phyloP scores from a whole-genome alignment of 2,329 filamentous ascomycete species.

The Fusarium brevicatenulatum region DNA sequence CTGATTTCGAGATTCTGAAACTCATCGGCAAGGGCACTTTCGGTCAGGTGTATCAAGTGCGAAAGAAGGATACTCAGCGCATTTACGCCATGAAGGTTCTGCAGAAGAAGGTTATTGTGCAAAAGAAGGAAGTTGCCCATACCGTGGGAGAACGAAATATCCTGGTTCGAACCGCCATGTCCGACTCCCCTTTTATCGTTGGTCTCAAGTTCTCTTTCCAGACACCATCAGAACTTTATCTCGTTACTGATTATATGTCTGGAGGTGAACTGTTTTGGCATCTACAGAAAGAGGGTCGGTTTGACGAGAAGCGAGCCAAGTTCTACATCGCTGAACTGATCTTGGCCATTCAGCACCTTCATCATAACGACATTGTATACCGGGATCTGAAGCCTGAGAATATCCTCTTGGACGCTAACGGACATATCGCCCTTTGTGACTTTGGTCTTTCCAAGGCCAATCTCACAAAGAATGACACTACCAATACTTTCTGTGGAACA shows the following conservation, averaged over 20 bases:
- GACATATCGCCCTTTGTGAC: constrained; percentile 96
- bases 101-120: constrained; percentile 99
- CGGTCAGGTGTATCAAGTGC: constrained; percentile 97
- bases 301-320: constrained; percentile 93
- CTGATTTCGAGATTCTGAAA: constrained; percentile 95
- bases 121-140: constrained; percentile 99
- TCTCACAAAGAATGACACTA: constrained; percentile 94
- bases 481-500: constrained; percentile 98
- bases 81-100: constrained; percentile 99
- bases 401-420: constrained; percentile 94
- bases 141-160: constrained; percentile 98
- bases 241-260: constrained; percentile 99
- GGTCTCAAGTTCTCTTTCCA: constrained; percentile 99
- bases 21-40: constrained; percentile 98
- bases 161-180: constrained; percentile 92
- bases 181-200: constrained; percentile 97
- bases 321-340: constrained; percentile 99
- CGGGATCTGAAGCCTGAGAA: constrained; percentile 98
- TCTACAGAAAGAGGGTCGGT: constrained; percentile 94
- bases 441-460: constrained; percentile 98
- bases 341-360: constrained; percentile 91
- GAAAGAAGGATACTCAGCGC: constrained; percentile 93
- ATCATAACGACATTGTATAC: constrained; percentile 98
- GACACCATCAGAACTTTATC: constrained; percentile 92
- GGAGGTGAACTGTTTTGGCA: constrained; percentile 99